Conservation (phyloP, 208 protist species). For the Acanthamoeba healyi region DNA sequence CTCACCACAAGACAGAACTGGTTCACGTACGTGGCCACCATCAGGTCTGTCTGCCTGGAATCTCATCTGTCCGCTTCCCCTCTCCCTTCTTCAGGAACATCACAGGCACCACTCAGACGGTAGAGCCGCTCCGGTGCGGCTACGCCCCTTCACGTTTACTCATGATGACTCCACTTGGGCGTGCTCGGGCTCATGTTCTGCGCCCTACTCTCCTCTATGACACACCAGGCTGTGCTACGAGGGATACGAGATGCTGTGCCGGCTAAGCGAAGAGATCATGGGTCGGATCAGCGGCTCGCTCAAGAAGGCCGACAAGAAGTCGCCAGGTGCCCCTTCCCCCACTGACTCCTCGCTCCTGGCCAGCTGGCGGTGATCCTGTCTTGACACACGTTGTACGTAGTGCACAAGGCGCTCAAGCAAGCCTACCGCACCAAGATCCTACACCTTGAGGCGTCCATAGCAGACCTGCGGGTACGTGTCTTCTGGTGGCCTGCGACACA, state of each 20-base stretch:
- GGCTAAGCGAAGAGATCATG: constrained; percentile 46
- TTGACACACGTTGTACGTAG: neutral
- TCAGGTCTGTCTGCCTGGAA: neutral
- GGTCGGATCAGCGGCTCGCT: neutral
- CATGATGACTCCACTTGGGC: too few species aligned
- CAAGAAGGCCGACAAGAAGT: constrained; percentile 57
- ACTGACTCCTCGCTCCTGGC: neutral
- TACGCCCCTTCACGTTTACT: neutral
- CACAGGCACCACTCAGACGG: neutral
- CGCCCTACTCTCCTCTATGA: neutral
- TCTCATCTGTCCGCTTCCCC: neutral
- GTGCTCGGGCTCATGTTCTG: too few species aligned
- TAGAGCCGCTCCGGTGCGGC: neutral
- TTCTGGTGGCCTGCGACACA: too few species aligned
- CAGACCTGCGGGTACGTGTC: neutral
- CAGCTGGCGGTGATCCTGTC: too few species aligned
- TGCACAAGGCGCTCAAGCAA: constrained; percentile 61
- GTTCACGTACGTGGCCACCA: constrained; percentile 6
- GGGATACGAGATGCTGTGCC: constrained; percentile 35
- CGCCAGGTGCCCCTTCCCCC: neutral
- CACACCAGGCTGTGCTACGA: constrained; percentile 50
- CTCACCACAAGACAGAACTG: constrained; percentile 51
- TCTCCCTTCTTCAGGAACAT: neutral
- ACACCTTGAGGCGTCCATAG: neutral
- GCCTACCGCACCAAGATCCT: constrained; percentile 46